Base-by-base conservation (phyloP, 805 yeast genomes). In the Ogataea pignaliae region DNA sequence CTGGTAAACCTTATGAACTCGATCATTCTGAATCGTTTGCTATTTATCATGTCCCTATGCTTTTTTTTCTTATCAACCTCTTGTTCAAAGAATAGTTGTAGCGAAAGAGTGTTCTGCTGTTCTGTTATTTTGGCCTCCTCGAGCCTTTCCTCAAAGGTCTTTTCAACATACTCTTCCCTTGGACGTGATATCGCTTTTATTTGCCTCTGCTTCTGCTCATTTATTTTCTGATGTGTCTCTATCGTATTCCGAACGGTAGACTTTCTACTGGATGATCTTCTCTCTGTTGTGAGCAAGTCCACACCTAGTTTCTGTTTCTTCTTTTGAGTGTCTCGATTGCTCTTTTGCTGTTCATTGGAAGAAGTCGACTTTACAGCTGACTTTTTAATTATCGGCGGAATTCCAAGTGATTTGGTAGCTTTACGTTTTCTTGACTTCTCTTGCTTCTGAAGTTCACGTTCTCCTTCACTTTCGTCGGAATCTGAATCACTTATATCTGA, bases 41-140 rank as follows among this genome's bases (percentile, higher is more conserved):
- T 83, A 46, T 79, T 71, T 61, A 86, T 78, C 46, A 85, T 66
- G 37, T 84, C 88, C 44, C 90, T 70, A 57, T 90, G 91, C 42
- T 76, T 76, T 60, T 83, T 82, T 60, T 88, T 88, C 55, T 88
- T 83, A 38, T 79, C 82, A 35, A 84, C 69, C 60, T 93, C 99
- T 58, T 87, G 91, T 55, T 90, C 95, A 54, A 83, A 79, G 59
- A 86, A 93, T 55, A 76, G 72, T 49, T 85, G 80, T 51, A 93
- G 69, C 3, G 97, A 85, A 26, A 78, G 69, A 2, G 80, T 68
- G 61, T 93, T 93, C 36, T 76, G 74, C 58, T 76, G 73, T 64
- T 93, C 99, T 0, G 97, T 93, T 53, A 83, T 85, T 37, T 81
- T 69, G 1, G 99, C 98, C 60, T 88, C 93, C n/a, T 75, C 83